A percentile compares a stretch with the other conserved stretches of the same genome.
These are phyloP conservation scores for Cavenderia fasciculata DNA, from an alignment of 78 protist genomes.

Conservation along the genomic window DNA sequence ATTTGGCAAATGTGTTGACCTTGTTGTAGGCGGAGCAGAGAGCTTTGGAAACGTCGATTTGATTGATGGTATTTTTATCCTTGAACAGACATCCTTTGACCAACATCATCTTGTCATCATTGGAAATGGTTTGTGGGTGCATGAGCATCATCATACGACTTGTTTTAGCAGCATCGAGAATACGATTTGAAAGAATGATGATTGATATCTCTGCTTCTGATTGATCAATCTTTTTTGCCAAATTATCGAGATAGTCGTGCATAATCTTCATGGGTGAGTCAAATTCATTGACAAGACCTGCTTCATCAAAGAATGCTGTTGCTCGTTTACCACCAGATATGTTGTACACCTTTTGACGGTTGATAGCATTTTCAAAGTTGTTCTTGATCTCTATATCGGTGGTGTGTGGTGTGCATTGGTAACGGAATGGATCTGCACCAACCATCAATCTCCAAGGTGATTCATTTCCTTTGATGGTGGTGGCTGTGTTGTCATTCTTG, in stretches of 20 bases:
- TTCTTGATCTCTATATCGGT: constrained; percentile 74
- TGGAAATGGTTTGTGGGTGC: constrained; percentile 20
- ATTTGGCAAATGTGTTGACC: background rate
- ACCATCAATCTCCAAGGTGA: constrained; percentile 10
- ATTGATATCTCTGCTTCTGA: background rate
- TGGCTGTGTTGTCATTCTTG: background rate
- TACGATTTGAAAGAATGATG: constrained; percentile 43
- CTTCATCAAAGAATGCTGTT: constrained; percentile 40
- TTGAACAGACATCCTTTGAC: constrained; percentile 45
- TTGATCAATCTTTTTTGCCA: constrained; percentile 8
- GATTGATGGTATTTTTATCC: background rate
- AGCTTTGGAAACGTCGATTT: background rate
- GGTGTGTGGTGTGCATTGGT: constrained; percentile 56
- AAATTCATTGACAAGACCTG: constrained; percentile 40
- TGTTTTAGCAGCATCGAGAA: constrained; percentile 68
- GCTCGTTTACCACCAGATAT: constrained; percentile 16
- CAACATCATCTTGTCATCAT: constrained; percentile 6
- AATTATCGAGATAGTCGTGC: constrained; percentile 66
- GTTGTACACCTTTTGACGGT: constrained; percentile 21
- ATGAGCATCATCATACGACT: constrained; percentile 53
- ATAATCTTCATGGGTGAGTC: constrained; percentile 46
- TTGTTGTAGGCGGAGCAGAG: constrained; percentile 10
- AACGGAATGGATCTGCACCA: constrained; percentile 25
- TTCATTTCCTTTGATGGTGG: background rate
- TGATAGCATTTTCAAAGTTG: constrained; percentile 23